Evolutionary conservation across 2,329 filamentous ascomycete species (phyloP).

Genomic region (Xylaria sp.): DNA sequence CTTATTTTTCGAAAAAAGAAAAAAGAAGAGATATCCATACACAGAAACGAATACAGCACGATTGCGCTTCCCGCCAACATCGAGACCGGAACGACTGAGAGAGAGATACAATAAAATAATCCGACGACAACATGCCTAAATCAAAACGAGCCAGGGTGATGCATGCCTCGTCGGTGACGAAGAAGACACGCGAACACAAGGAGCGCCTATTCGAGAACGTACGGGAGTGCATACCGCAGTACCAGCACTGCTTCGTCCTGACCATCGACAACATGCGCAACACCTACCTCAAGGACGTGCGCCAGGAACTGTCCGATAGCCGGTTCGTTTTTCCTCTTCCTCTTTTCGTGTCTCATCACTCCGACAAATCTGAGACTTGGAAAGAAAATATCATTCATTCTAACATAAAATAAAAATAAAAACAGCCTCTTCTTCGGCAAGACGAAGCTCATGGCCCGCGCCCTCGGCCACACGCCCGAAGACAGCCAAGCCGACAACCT

Average conservation of each 20-base stretch:
- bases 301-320: constrained; percentile 84
- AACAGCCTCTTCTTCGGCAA: constrained; percentile 95
- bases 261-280: constrained; percentile 98
- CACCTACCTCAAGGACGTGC: constrained; percentile 91
- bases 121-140: constrained; percentile 79
- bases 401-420: background rate
- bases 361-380: too few species aligned
- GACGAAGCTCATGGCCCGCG: constrained; percentile 98
- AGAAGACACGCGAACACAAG: constrained; percentile 94
- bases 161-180: constrained; percentile 89
- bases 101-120: background rate
- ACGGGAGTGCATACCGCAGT: constrained; percentile 84
- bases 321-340: too few species aligned
- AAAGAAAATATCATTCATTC: too few species aligned
- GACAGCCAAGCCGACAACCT: constrained; percentile 85
- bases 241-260: constrained; percentile 94
- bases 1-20: background rate
- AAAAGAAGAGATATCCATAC: background rate
- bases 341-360: too few species aligned
- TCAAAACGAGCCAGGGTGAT: constrained; percentile 92
- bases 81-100: background rate
- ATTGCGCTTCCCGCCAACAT: background rate
- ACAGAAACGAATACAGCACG: too few species aligned
- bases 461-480: constrained; percentile 81
- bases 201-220: constrained; percentile 89